Conservation (phyloP, 192 early-diverging fungal genomes). For the Coemansia sp. region DNA sequence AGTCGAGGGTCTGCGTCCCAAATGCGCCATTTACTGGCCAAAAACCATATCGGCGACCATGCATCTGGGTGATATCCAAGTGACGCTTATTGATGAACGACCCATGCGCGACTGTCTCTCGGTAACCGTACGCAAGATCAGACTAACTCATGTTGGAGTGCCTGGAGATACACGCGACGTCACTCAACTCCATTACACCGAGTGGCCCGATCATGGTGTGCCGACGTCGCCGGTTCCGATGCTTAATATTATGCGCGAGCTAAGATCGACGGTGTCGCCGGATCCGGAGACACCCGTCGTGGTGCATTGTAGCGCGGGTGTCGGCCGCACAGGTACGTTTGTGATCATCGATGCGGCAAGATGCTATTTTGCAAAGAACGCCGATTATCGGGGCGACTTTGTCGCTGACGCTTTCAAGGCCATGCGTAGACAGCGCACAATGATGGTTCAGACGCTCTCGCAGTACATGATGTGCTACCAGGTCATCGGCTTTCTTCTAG, state of each 20-base stretch:
- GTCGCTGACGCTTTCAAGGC: constrained; percentile 59
- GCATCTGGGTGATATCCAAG: constrained; percentile 8
- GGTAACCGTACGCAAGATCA: constrained; percentile 36
- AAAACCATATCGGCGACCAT: background rate
- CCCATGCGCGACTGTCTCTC: constrained; percentile 54
- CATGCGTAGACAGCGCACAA: constrained; percentile 72
- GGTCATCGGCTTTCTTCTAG: constrained; percentile 43
- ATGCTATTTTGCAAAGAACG: constrained; percentile 18
- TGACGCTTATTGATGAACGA: constrained; percentile 41
- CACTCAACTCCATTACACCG: constrained; percentile 71
- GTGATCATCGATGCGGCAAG: constrained; percentile 44
- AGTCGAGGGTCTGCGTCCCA: constrained; percentile 64
- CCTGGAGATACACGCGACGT: constrained; percentile 45
- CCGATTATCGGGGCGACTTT: constrained; percentile 59
- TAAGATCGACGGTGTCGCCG: constrained; percentile 11
- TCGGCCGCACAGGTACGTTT: constrained; percentile 51
- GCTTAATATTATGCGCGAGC: constrained; percentile 32
- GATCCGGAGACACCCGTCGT: constrained; percentile 29
- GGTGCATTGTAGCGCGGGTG: constrained; percentile 56
- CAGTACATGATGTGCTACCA: constrained; percentile 85
- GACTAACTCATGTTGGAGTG: constrained; percentile 23
- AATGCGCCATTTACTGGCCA: constrained; percentile 89
- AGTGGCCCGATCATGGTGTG: constrained; percentile 84
- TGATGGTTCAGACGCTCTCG: constrained; percentile 76
- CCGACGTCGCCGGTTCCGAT: constrained; percentile 59